These are phyloP conservation scores for Epichloe sylvatica DNA, from an alignment of 2,329 filamentous ascomycete species.

Conservation along the genomic window DNA sequence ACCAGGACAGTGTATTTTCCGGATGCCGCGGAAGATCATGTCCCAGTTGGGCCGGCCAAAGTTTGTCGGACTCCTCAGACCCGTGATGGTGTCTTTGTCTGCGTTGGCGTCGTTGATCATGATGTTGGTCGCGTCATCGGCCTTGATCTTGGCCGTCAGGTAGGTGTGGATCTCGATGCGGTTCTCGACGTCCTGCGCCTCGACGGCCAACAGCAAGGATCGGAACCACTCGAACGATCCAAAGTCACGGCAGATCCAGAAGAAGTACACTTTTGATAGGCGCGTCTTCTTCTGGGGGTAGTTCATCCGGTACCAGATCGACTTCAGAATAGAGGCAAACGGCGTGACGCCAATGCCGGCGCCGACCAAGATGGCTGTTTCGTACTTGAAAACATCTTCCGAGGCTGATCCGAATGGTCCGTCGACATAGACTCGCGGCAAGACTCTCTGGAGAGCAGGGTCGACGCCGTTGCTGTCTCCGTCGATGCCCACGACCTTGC, in stretches of 20 bases:
- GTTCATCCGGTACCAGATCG: constrained; percentile 89
- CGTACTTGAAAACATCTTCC: constrained; percentile 82
- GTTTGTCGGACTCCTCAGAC: constrained; percentile 68
- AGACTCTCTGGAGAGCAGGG: constrained; percentile 55
- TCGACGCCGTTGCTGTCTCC: constrained; percentile 45
- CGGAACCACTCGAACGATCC: constrained; percentile 85
- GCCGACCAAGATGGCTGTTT: constrained; percentile 64
- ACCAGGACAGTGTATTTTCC: constrained; percentile 60
- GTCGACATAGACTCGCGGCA: constrained; percentile 70
- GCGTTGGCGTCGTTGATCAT: constrained; percentile 85
- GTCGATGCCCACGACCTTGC: constrained; percentile 56
- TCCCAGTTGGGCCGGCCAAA: constrained; percentile 84
- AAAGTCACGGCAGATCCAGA: constrained; percentile 84
- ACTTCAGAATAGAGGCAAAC: constrained; percentile 77
- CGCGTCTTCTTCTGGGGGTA: constrained; percentile 68
- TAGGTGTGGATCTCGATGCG: constrained; percentile 85
- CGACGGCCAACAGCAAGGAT: constrained; percentile 68
- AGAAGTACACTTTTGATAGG: constrained; percentile 78
- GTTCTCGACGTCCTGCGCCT: constrained; percentile 71
- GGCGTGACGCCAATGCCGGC: constrained; percentile 79
- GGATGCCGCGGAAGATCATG: constrained; percentile 72
- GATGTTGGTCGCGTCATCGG: constrained; percentile 76
- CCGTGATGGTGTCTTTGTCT: constrained; percentile 73
- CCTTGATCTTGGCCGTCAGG: constrained; percentile 74
- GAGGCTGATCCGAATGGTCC: constrained; percentile 77